Conservation (phyloP, 176 grass and related monocot species). For the Oryza rufipogon region DNA sequence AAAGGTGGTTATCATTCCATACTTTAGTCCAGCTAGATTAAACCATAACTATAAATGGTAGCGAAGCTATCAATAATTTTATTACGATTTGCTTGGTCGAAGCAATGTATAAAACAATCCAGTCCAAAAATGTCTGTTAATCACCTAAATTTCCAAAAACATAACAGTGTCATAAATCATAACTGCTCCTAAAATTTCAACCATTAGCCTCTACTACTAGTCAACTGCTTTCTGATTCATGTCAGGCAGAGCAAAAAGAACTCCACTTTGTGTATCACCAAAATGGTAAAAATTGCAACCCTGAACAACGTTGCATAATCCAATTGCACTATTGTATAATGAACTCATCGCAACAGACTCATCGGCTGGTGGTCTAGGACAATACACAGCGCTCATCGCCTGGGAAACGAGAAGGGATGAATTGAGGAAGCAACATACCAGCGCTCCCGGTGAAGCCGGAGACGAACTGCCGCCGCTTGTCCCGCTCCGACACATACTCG, state of each 20-base stretch:
- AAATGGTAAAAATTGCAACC: not conserved
- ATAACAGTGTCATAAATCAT: too few species aligned
- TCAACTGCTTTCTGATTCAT: not conserved
- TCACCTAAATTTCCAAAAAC: too few species aligned
- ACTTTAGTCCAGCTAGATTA: not conserved
- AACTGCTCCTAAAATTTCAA: too few species aligned
- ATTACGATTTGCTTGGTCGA: not conserved
- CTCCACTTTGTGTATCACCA: too few species aligned
- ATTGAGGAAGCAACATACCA: conserved; percentile 47
- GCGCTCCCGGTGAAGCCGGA: conserved; percentile 94
- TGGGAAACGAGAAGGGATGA: not conserved
- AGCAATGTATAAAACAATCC: not conserved
- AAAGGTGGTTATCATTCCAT: not conserved
- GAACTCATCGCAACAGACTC: not conserved
- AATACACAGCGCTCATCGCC: not conserved
- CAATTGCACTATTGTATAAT: too few species aligned
- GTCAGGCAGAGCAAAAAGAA: not conserved
- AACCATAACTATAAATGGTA: not conserved
- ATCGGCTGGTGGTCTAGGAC: too few species aligned
- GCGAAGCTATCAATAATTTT: not conserved
- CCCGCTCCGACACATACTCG: conserved; percentile 94
- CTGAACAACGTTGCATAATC: not conserved
- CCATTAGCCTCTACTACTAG: too few species aligned
- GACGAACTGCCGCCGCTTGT: conserved; percentile 84
- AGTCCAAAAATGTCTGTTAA: not conserved